Base-by-base conservation (phyloP, 2,329 filamentous ascomycete genomes). In the Phoma sp. region DNA sequence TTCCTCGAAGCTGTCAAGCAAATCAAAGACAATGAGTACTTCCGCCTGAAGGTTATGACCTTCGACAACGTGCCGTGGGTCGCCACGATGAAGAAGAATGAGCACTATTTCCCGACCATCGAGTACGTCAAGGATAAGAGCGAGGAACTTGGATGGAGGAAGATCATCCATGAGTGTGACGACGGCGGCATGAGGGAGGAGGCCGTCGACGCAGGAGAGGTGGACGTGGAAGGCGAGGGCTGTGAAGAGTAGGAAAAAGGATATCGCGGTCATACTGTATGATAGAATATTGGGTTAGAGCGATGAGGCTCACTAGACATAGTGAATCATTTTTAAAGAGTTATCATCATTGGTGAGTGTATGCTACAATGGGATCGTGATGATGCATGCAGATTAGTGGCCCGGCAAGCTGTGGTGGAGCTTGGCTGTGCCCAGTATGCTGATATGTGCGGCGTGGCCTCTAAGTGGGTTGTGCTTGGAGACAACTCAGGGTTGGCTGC, bases 41-140 rank as follows among this genome's bases (percentile, higher is more conserved):
- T 99, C 86, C 88, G 95, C 14, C 82, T 99, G 47, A 93, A 93
- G 74, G 91, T 95, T n/a, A 91, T 98, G 74, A 98, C 95, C 0
- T 99, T 99, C 70, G 95, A 99, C 75, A 96, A 96, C 68, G 92
- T 99, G 8, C 93, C 93, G 3, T 99, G 95, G 92, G 92, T 99
- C n/a, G 91, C 96, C 35, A 99, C 95, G 7, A 96, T 99, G 90
- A 99, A 99, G 86, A 98, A 98, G 84, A 97, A 97, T 66, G 93
- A 99, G 72, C 95, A 99, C 76, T 99, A 99, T 74, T 88, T 88
- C 77, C 85, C 86, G 2, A 88, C 86, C 57, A 83, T 86, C 27
- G 85, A 88, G 72, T 87, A 86, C 57, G 68, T 84, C 47, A 87
- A 87, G 67, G 85, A 87, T 57, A 48, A 75, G 2, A 70, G 68